Conservation (phyloP, 345 rosid species). For the Stellera chamaejasme region DNA sequence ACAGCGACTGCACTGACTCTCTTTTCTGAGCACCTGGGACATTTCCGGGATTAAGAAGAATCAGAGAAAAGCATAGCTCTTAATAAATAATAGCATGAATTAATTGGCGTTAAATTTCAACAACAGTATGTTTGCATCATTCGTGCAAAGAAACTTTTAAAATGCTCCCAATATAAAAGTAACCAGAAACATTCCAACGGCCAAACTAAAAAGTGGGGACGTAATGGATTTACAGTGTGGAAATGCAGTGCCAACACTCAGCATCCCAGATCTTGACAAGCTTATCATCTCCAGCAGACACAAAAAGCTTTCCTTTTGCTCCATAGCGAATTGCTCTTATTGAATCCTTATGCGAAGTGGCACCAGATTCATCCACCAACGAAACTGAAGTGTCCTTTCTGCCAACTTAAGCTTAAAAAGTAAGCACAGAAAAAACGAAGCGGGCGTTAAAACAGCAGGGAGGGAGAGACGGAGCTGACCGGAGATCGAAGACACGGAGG, state of each 20-base stretch:
- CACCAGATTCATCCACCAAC: constrained; percentile 56
- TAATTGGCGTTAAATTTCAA: neutral
- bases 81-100: neutral
- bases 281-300: constrained; percentile 91
- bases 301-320: constrained; percentile 61
- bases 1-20: constrained; percentile 81
- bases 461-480: constrained; percentile 27
- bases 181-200: too few relatives aligned
- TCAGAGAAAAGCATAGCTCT: constrained; percentile 1
- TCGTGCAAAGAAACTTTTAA: neutral
- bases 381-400: constrained; percentile 45
- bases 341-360: constrained; percentile 54
- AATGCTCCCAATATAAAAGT: too few relatives aligned
- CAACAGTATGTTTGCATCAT: neutral
- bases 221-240: constrained; percentile 47
- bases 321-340: constrained; percentile 74
- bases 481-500: constrained; percentile 76
- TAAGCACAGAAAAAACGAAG: neutral
- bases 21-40: constrained; percentile 71
- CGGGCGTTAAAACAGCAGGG: neutral
- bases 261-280: constrained; percentile 86
- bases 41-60: neutral
- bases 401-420: constrained; percentile 3
- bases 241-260: constrained; percentile 63
- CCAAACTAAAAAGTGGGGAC: neutral